These are phyloP conservation scores for Camelina laxa DNA, from an alignment of 345 rosid species.

Conservation along the genomic window DNA sequence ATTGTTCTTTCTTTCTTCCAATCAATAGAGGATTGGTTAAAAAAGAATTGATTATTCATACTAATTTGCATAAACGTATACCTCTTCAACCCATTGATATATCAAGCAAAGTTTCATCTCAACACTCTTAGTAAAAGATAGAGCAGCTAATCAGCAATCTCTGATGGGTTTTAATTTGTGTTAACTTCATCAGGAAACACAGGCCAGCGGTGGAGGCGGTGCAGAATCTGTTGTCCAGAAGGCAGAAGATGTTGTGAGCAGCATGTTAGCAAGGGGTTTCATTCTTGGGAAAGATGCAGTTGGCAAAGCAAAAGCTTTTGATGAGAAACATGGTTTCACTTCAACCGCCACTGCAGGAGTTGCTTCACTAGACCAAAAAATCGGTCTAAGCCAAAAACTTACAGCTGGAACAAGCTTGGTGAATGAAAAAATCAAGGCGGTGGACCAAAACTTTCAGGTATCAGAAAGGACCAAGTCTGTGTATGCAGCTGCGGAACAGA, in stretches of 20 bases:
- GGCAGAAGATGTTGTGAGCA: conserved; percentile 92
- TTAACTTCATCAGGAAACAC: conserved; percentile 48
- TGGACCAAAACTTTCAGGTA: conserved; percentile 92
- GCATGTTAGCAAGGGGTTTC: conserved; percentile 91
- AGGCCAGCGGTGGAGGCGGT: conserved; percentile 45
- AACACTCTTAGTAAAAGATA: neutral
- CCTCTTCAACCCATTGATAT: neutral
- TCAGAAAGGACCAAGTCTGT: conserved; percentile 89
- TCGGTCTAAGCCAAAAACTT: conserved; percentile 76
- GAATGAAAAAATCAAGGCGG: conserved; percentile 76
- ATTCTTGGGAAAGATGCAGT: conserved; percentile 86
- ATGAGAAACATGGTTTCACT: conserved; percentile 80
- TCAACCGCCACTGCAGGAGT: conserved; percentile 82
- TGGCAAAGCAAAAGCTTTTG: conserved; percentile 77
- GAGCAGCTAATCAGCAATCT: conserved; percentile 6
- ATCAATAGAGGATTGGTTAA: neutral
- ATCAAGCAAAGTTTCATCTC: neutral
- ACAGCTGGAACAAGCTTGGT: conserved; percentile 76
- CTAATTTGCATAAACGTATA: neutral
- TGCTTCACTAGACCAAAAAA: conserved; percentile 76
- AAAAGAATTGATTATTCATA: neutral
- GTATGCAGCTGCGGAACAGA: conserved; percentile 82
- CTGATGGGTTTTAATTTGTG: neutral
- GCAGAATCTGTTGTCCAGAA: conserved; percentile 65
- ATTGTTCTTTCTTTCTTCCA: neutral